A percentile compares a stretch with the other conserved stretches of the same genome.
Evolutionary conservation across 1,139 yeast species (phyloP).

Genomic region (Debaryomyces subglobosus): DNA sequence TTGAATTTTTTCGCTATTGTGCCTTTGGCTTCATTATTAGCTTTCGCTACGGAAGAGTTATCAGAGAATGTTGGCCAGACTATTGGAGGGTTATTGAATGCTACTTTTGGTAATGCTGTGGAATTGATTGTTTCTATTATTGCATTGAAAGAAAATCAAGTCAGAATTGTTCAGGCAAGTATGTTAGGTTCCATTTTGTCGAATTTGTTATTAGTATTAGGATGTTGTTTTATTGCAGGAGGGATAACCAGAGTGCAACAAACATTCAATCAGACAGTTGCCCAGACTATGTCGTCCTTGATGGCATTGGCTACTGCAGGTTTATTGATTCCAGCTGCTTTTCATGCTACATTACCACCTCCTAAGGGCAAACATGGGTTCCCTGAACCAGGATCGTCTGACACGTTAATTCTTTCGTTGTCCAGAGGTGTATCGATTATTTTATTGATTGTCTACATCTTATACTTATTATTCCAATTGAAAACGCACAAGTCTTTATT

Average conservation of each 20-base stretch:
- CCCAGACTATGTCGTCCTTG: constrained; percentile 94
- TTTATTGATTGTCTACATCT: constrained; percentile 72
- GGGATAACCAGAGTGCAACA: constrained; percentile 88
- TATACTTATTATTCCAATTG: constrained; percentile 84
- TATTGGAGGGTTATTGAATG: constrained; percentile 88
- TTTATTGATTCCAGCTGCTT: constrained; percentile 91
- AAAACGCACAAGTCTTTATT: constrained; percentile 72
- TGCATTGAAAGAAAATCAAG: constrained; percentile 83
- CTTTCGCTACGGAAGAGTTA: constrained; percentile 91
- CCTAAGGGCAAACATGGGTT: constrained; percentile 40
- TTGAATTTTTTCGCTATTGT: constrained; percentile 88
- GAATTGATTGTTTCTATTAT: constrained; percentile 92
- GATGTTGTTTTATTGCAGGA: constrained; percentile 95
- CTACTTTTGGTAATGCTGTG: constrained; percentile 93
- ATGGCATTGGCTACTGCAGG: constrained; percentile 91
- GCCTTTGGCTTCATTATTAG: constrained; percentile 87
- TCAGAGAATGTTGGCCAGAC: constrained; percentile 88
- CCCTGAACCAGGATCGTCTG: constrained; percentile 45
- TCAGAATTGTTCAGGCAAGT: constrained; percentile 93
- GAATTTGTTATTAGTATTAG: constrained; percentile 83
- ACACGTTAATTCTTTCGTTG: constrained; percentile 63
- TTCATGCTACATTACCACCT: constrained; percentile 77
- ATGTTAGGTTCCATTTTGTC: constrained; percentile 94
- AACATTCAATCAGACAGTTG: constrained; percentile 91
- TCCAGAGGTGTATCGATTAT: constrained; percentile 89